A percentile compares a stretch with the other conserved stretches of the same genome.
These are phyloP conservation scores for Choiromyces venosus DNA, from an alignment of 495 filamentous ascomycete genomes.

Conservation along the genomic window DNA sequence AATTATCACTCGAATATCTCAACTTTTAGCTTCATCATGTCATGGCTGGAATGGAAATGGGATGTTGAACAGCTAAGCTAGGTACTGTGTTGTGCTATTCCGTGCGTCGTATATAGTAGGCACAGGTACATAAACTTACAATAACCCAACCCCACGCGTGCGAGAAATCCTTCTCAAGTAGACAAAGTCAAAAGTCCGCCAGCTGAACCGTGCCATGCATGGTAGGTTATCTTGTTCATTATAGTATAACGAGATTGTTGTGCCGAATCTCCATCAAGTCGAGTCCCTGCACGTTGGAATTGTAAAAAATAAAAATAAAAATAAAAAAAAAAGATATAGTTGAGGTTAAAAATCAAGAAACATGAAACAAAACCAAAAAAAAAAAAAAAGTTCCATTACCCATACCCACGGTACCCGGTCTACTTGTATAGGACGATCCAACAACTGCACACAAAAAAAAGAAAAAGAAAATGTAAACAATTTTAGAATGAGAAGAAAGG, in stretches of 20 bases:
- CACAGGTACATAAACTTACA: background rate
- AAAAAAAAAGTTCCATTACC: background rate
- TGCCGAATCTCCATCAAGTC: background rate
- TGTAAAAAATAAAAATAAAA: background rate
- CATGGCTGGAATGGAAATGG: background rate
- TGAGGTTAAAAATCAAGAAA: background rate
- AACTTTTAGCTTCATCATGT: background rate
- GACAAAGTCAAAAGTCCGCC: background rate
- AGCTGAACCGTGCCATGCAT: background rate
- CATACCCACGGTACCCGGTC: background rate
- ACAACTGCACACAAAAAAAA: background rate
- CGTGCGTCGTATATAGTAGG: background rate
- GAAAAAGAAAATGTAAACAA: background rate
- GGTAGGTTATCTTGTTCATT: background rate
- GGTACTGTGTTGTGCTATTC: background rate
- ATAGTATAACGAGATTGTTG: background rate
- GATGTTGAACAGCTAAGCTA: background rate
- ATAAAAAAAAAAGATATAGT: no score
- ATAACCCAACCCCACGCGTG: background rate
- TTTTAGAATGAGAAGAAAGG: background rate
- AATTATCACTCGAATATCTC: background rate
- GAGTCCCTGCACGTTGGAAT: background rate
- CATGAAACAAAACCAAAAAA: background rate
- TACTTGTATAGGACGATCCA: background rate
- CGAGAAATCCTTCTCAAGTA: background rate